Evolutionary conservation across 768 basidiomycete species (phyloP), one percentile per base, ranked within the genome.

Genomic region (Termitomyces bulborhizus): DNA sequence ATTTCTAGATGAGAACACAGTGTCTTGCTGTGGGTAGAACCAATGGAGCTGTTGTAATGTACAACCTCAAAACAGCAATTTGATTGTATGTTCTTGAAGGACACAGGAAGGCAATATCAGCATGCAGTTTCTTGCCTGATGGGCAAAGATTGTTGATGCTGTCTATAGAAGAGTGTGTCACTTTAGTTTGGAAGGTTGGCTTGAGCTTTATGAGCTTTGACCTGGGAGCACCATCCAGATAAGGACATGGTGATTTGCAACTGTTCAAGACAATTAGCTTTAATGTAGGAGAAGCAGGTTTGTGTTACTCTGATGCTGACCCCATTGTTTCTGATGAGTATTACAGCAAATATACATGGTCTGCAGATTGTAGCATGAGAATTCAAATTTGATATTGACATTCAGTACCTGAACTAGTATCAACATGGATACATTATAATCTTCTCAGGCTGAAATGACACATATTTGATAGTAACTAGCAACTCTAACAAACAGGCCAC

Each of bases 131-230:
- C 68, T 96, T 93, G 7, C 89, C 94, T 0, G 97, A 99, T 63
- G 97, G 97, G 0, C 76, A 94, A 18, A 77, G 97, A 18, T 75
- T 98, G 16, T 86, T 96, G 39, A 94, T 93, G 0, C 74, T 92
- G 8, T 96, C 90, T 0, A 74, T 98, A 26, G 90, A 89, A 58
- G 94, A 98, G 65, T 84, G 83, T 27, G 75, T 81, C 4, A 86
- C 93, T 5, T 78, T 93, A 12, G 91, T 96, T 13, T 99, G 97
- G 97, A 98, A 98, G 65, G 94, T 98, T 5, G 96, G 97, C 0
- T 78, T 84, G 8, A 92, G 91, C 64, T 81, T n/a, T n/a, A n/a
- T n/a, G n/a, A n/a, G n/a, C n/a, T n/a, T n/a, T n/a, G n/a, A n/a
- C n/a, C n/a, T n/a, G n/a, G n/a, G n/a, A n/a, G n/a, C n/a, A n/a